These are phyloP conservation scores for Poterioochromonas sp. DNA, from an alignment of 352 stramenopile species.

Conservation along the genomic window DNA sequence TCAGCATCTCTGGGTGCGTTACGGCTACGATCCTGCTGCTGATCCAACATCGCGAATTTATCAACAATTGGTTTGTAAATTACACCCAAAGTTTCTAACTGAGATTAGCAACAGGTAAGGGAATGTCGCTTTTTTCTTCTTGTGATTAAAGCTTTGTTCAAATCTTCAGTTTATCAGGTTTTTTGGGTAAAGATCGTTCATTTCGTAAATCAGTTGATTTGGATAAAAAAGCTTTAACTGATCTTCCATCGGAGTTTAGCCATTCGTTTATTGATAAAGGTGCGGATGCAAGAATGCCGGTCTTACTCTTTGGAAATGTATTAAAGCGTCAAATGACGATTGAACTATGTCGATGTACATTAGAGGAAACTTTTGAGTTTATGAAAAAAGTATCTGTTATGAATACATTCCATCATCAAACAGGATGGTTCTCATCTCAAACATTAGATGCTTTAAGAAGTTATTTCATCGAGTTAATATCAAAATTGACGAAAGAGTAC, in stretches of 20 bases:
- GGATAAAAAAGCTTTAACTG: not conserved
- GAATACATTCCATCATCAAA: not conserved
- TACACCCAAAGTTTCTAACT: not conserved
- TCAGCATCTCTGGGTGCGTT: not conserved
- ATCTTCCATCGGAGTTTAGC: not conserved
- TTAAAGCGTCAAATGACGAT: not conserved
- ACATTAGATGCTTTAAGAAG: not conserved
- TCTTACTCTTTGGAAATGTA: not conserved
- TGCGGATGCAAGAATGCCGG: not conserved
- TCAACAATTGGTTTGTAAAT: not conserved
- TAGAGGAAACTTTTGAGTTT: not conserved
- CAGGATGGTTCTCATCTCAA: not conserved
- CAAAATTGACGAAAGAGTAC: too few relatives aligned
- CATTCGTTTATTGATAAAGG: conserved; percentile 3
- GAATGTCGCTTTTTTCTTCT: not conserved
- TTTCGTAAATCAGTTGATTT: not conserved
- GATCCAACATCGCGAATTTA: not conserved
- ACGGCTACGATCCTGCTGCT: not conserved
- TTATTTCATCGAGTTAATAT: not conserved
- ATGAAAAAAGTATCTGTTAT: not conserved
- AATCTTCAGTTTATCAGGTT: not conserved
- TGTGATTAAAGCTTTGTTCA: not conserved
- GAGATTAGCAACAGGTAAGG: not conserved
- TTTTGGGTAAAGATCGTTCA: not conserved
- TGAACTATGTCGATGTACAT: not conserved